Base-by-base conservation (phyloP, 768 basidiomycete genomes). In the Mycena leptocephala region DNA sequence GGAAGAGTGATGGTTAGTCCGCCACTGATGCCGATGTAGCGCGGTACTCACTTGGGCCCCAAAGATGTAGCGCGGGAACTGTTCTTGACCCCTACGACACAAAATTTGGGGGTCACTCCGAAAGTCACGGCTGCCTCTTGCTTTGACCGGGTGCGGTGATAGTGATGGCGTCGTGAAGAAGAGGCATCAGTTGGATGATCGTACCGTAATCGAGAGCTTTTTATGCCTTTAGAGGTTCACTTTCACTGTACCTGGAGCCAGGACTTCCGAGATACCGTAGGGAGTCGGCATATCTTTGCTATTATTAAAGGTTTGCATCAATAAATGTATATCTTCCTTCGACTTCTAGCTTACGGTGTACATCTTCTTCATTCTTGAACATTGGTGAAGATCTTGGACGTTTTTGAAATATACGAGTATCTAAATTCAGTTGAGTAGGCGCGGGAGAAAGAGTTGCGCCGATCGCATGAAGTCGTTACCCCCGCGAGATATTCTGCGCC, bases 101-200 rank as follows among this genome's bases (percentile, higher is more conserved):
- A 10, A 13, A 32, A 14, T 26, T 14, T 43, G 22, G 30, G 46
- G 28, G 59, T n/a, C 5, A 68, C 30, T 58, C 67, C 67, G 58
- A 70, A 46, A 13, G 58, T 16, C 59, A 37, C 58, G 69, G 69
- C 33, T 24, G 53, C 58, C n/a, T 48, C 3, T 51, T 48, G 32
- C n/a, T 35, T 58, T 24, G 41, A 32, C 18, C 69, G 69, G 69
- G 59, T 61, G 43, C 69, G 58, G 33, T 67, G 35, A 67, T 55
- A 14, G 5, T 13, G 51, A 32, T 56, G 13, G 32, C 43, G 58
- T 51, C 9, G 46, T 58, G 35, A 41, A 24, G 69, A 62, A 33
- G 20, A 5, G 28, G 41, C 41, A 33, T 70, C 68, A 39, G 11
- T 28, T 26, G n/a, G 46, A 32, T 46, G 32, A 35, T 65, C 32